Conservation (phyloP, 208 protist genomes). For the Leishmania turanica region DNA sequence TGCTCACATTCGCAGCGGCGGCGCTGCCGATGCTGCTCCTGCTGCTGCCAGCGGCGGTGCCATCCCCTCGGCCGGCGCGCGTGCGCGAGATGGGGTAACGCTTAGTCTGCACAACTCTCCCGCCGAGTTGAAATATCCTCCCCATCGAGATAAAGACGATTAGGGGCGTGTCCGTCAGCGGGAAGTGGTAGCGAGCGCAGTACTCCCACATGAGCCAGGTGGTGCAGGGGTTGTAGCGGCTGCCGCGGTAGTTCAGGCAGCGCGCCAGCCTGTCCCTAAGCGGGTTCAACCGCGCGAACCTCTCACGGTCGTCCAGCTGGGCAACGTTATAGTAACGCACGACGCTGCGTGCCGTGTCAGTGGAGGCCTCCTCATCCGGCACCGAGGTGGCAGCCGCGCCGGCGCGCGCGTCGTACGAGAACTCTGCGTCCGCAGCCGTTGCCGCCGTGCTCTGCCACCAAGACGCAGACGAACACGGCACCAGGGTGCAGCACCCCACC, state of each 20-base stretch:
- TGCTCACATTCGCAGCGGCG: neutral
- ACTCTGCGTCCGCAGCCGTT: neutral
- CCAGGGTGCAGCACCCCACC: constrained; percentile 15
- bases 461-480: neutral
- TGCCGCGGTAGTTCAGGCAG: constrained; percentile 40
- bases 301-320: constrained; percentile 43
- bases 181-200: constrained; percentile 45
- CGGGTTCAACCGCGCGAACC: constrained; percentile 18
- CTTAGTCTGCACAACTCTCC: neutral
- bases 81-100: neutral
- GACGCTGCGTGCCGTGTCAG: neutral
- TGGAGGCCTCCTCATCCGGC: neutral
- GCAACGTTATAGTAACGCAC: constrained; percentile 41
- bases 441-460: neutral
- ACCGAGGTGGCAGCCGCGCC: neutral
- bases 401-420: neutral
- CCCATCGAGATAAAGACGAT: constrained; percentile 47
- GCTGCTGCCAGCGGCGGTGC: neutral
- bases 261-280: neutral
- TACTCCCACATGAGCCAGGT: constrained; percentile 64
- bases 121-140: constrained; percentile 34
- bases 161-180: neutral
- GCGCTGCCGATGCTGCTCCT: neutral
- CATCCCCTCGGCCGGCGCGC: neutral
- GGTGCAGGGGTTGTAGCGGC: constrained; percentile 36